Conservation (phyloP, 768 basidiomycete genomes). For the Mycena crocata region DNA sequence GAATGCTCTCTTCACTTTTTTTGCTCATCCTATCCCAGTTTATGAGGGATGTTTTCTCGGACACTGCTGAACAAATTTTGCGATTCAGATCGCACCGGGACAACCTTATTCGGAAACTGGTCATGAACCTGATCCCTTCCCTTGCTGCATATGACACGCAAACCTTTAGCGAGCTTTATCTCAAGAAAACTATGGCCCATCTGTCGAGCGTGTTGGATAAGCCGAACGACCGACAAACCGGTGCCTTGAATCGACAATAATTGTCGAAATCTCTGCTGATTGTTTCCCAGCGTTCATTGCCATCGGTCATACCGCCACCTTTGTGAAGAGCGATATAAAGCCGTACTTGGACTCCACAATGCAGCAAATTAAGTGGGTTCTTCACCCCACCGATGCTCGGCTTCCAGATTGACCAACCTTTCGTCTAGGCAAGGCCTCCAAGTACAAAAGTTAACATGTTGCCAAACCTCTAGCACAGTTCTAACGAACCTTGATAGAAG, state of each 20-base stretch:
- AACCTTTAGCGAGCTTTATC: slow-evolving; percentile 90
- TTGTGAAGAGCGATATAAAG: slow-evolving; percentile 95
- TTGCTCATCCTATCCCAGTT: slow-evolving; percentile 59
- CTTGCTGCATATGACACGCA: slow-evolving; percentile 95
- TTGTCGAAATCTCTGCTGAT: slow-evolving; percentile 29
- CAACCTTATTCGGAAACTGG: slow-evolving; percentile 89
- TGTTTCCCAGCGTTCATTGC: slow-evolving; percentile 84
- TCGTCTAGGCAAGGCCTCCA: slow-evolving; percentile 71
- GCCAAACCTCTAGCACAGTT: background rate
- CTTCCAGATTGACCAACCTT: background rate
- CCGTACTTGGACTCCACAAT: slow-evolving; percentile 94
- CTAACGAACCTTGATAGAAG: slow-evolving; percentile 53
- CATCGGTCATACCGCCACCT: slow-evolving; percentile 93
- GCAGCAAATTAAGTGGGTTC: slow-evolving; percentile 74
- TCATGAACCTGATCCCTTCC: slow-evolving; percentile 95
- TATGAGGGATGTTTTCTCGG: slow-evolving; percentile 88
- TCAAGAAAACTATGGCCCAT: slow-evolving; percentile 95
- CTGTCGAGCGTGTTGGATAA: slow-evolving; percentile 90
- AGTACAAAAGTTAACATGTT: slow-evolving; percentile 74
- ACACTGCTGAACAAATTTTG: slow-evolving; percentile 91
- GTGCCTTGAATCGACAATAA: slow-evolving; percentile 42
- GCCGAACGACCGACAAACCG: slow-evolving; percentile 87
- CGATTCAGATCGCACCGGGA: slow-evolving; percentile 91
- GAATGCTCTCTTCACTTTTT: background rate
- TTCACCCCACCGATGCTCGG: background rate